These are phyloP conservation scores for Russula earlei DNA, from an alignment of 768 basidiomycete species.

Conservation along the genomic window DNA sequence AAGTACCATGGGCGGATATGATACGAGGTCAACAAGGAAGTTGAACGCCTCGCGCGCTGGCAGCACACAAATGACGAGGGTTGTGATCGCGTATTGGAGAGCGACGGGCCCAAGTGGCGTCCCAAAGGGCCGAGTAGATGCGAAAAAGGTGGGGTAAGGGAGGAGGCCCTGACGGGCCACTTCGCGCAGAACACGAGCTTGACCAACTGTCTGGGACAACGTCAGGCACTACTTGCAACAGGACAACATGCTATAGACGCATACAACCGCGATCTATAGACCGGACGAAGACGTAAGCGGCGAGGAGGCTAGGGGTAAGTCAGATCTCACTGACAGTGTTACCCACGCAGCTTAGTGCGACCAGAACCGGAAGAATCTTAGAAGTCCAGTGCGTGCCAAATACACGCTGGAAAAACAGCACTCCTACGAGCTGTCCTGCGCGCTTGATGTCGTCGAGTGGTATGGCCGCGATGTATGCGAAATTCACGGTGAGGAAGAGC, in stretches of 20 bases:
- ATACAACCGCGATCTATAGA: slow-evolving; percentile 22
- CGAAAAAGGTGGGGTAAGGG: slow-evolving; percentile 39
- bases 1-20: slow-evolving; percentile 31
- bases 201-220: slow-evolving; percentile 28
- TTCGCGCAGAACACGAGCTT: slow-evolving; percentile 41
- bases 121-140: slow-evolving; percentile 39
- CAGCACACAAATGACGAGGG: slow-evolving; percentile 33
- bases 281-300: slow-evolving; percentile 31
- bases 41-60: slow-evolving; percentile 31
- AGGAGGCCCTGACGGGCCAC: slow-evolving; percentile 44
- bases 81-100: slow-evolving; percentile 31
- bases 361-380: slow-evolving; percentile 16
- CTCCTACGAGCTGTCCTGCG: slow-evolving; percentile 38
- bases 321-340: slow-evolving; percentile 29
- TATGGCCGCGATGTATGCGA: slow-evolving; percentile 32
- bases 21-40: slow-evolving; percentile 34
- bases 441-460: slow-evolving; percentile 35
- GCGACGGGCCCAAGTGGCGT: slow-evolving; percentile 37
- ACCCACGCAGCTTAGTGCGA: slow-evolving; percentile 17
- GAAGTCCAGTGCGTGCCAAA: slow-evolving; percentile 32
- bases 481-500: slow-evolving; percentile 40
- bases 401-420: slow-evolving; percentile 41
- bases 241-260: neutral
- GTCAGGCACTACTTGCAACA: neutral
- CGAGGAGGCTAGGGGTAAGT: slow-evolving; percentile 30